Conservation (phyloP, 208 protist species). For the Leptomonas seymouri region DNA sequence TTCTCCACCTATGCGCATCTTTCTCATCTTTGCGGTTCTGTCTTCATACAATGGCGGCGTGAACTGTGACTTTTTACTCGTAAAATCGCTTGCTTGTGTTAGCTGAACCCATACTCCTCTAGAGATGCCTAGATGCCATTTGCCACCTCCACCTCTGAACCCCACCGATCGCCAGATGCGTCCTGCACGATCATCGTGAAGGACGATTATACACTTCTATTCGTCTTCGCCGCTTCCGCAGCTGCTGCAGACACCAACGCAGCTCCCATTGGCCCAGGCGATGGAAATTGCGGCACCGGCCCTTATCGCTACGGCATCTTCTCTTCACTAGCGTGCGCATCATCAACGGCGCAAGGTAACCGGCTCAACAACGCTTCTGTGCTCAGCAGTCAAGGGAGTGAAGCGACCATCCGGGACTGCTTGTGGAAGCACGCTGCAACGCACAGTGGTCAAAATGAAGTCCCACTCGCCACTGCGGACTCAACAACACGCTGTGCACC, state of each 20-base stretch:
- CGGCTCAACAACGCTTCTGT: not conserved
- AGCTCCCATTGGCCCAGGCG: not conserved
- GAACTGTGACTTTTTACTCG: too few species aligned
- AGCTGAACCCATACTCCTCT: not conserved
- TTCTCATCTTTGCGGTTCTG: too few species aligned
- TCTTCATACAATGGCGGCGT: too few species aligned
- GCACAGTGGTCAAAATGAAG: too few species aligned
- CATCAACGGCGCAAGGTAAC: not conserved
- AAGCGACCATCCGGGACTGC: not conserved
- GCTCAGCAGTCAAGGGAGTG: too few species aligned
- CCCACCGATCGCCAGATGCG: not conserved
- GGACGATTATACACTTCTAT: conserved; percentile 15
- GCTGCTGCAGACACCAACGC: not conserved
- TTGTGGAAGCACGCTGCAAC: conserved; percentile 5
- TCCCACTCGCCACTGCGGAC: not conserved
- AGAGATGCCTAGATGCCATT: conserved; percentile 5
- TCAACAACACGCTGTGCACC: not conserved
- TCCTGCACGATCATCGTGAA: conserved; percentile 5
- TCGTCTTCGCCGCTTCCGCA: conserved; percentile 3
- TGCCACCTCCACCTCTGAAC: conserved; percentile 5
- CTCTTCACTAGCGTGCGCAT: not conserved
- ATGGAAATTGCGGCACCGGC: not conserved
- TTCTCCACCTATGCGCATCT: too few species aligned
- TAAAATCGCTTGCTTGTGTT: too few species aligned
- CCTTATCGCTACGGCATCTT: not conserved